These are phyloP conservation scores for Epithemia pelagica DNA, from an alignment of 108 stramenopile genomes.

Conservation along the genomic window DNA sequence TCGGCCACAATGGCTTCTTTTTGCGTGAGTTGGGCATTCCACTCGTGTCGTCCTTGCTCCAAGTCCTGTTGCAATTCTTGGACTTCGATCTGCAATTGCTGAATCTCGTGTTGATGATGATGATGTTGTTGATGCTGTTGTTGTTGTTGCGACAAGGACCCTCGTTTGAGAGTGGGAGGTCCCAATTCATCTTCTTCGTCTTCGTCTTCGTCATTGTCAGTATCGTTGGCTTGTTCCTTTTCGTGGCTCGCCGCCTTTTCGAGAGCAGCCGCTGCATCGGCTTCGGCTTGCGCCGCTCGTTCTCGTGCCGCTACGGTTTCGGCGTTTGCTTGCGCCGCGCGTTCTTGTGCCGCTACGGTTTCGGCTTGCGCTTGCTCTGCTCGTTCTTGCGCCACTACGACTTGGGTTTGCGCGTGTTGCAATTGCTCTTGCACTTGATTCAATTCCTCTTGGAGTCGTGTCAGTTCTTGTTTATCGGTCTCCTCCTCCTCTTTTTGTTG, in stretches of 20 bases:
- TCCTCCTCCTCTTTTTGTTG: background rate
- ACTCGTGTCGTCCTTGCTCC: background rate
- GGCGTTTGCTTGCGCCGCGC: slow-evolving; percentile 1
- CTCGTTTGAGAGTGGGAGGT: too few species aligned
- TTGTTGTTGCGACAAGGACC: too few species aligned
- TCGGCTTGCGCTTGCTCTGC: background rate
- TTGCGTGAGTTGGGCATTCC: background rate
- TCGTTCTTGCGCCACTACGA: slow-evolving; percentile 3
- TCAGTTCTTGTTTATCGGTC: slow-evolving; percentile 8
- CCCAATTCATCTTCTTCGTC: background rate
- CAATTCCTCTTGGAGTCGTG: background rate
- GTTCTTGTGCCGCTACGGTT: background rate
- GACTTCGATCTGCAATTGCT: background rate
- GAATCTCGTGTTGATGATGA: background rate
- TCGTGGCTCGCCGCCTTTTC: slow-evolving; percentile 10
- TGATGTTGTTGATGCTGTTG: too few species aligned
- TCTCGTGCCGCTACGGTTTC: background rate
- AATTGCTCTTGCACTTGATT: slow-evolving; percentile 5
- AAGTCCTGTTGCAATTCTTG: background rate
- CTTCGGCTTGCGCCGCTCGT: background rate
- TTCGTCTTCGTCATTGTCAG: background rate
- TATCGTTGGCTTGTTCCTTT: background rate
- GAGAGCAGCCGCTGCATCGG: background rate
- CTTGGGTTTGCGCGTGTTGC: slow-evolving; percentile 3
- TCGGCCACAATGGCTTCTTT: background rate